Percentiles rank a stretch among this genome's conserved stretches.
These are phyloP conservation scores for Zopfia rhizophila DNA, from an alignment of 2,329 filamentous ascomycete species.

Conservation along the genomic window DNA sequence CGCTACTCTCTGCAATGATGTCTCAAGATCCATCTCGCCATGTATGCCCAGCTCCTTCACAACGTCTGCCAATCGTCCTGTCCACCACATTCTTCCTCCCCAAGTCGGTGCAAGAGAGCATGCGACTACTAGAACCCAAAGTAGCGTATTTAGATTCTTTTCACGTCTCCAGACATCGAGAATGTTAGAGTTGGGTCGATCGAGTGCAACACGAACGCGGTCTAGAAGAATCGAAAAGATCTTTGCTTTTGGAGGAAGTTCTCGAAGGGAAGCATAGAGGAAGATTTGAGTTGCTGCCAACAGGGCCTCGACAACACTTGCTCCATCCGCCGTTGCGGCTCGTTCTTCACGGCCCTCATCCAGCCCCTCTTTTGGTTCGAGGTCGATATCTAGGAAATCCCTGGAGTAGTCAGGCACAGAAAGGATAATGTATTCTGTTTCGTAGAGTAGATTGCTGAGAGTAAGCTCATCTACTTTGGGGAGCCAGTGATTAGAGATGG, in stretches of 20 bases:
- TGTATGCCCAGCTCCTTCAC: constrained; percentile 21
- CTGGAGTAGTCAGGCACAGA: constrained; percentile 31
- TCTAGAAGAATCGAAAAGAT: constrained; percentile 32
- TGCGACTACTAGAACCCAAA: constrained; percentile 35
- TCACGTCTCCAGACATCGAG: constrained; percentile 25
- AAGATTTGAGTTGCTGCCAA: constrained; percentile 35
- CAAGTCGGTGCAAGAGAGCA: constrained; percentile 16
- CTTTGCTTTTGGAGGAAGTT: constrained; percentile 30
- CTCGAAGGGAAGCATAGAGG: constrained; percentile 32
- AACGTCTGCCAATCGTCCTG: constrained; percentile 21
- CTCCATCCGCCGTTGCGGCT: constrained; percentile 24
- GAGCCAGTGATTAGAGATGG: constrained; percentile 28
- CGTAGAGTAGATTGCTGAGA: constrained; percentile 35
- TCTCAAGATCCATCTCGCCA: constrained; percentile 19
- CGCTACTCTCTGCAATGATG: constrained; percentile 27
- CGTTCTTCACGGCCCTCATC: constrained; percentile 5
- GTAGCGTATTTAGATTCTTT: constrained; percentile 30
- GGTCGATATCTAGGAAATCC: constrained; percentile 28
- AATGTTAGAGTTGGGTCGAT: constrained; percentile 16
- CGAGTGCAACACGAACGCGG: constrained; percentile 21
- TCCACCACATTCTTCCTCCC: constrained; percentile 28
- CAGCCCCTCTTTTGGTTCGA: not conserved
- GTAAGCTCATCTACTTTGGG: constrained; percentile 22
- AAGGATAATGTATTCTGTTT: constrained; percentile 32
- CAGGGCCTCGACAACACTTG: constrained; percentile 31